phyloP scores from a whole-genome alignment of 1,284 basidiomycete genomes.

The Apiotrichum akiyoshidainum region DNA sequence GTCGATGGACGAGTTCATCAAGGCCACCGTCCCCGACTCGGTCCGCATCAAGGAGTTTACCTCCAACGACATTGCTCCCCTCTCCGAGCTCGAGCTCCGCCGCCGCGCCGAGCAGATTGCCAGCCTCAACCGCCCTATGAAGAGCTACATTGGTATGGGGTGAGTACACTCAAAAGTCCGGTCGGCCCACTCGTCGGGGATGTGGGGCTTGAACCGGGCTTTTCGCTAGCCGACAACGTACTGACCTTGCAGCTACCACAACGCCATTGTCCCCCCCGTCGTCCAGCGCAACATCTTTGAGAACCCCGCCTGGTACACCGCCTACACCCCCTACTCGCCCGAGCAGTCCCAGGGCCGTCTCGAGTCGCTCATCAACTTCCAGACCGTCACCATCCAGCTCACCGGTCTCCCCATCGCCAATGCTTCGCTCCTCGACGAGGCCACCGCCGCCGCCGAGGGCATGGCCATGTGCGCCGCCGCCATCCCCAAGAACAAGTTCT shows the following conservation, averaged over 20 bases:
- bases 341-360: constrained; percentile 64
- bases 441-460: constrained; percentile 87
- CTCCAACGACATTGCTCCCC: constrained; percentile 58
- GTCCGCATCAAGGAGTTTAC: constrained; percentile 68
- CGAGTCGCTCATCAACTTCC: constrained; percentile 94
- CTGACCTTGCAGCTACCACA: constrained; percentile 62
- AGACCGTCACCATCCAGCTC: constrained; percentile 93
- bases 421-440: constrained; percentile 85
- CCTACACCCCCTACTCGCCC: constrained; percentile 74
- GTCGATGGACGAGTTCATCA: constrained; percentile 80
- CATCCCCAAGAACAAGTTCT: constrained; percentile 50
- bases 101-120: constrained; percentile 73
- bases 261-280: constrained; percentile 87
- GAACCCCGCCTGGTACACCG: constrained; percentile 98
- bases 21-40: constrained; percentile 70
- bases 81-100: constrained; percentile 84
- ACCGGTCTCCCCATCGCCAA: constrained; percentile 94
- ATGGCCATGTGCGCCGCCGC: constrained; percentile 52
- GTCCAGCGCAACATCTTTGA: constrained; percentile 93
- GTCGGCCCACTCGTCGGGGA: neutral
- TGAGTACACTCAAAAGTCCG: constrained; percentile 17
- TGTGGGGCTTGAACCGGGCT: neutral
- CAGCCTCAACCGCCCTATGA: constrained; percentile 72
- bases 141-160: constrained; percentile 97
- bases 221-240: neutral